phyloP scores from a whole-genome alignment of 139 green algal species.

The Auxenochlorella pyrenoidosa region DNA sequence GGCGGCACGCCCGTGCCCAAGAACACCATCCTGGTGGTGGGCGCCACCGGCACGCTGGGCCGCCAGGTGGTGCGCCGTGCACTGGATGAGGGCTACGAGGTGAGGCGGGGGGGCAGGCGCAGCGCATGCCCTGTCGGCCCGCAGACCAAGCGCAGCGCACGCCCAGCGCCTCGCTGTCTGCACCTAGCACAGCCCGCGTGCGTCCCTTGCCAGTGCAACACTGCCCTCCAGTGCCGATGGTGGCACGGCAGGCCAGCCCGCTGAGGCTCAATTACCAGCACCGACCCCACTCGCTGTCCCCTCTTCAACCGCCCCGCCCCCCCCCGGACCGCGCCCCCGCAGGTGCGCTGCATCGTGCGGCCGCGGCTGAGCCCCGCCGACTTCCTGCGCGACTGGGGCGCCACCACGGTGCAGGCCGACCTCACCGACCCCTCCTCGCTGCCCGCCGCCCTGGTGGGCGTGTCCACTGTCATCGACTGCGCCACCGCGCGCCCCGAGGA shows the following conservation, averaged over 20 bases:
- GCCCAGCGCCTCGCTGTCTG: too few relatives aligned
- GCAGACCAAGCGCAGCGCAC: too few relatives aligned
- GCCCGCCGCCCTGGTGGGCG: conserved; percentile 95
- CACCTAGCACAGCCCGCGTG: too few relatives aligned
- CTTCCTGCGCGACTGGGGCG: conserved; percentile 99
- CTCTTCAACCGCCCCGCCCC: too few relatives aligned
- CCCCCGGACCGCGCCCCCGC: conserved; percentile 19
- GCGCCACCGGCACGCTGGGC: conserved; percentile 96
- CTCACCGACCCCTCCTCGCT: conserved; percentile 92
- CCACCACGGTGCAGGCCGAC: conserved; percentile 95
- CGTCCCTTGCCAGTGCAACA: too few relatives aligned
- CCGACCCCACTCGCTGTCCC: too few relatives aligned
- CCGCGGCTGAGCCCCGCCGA: conserved; percentile 93
- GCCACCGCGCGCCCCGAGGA: conserved; percentile 97
- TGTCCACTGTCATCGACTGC: conserved; percentile 97
- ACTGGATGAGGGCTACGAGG: conserved; percentile 98
- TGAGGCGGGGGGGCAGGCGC: background rate
- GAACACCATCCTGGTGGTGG: conserved; percentile 94
- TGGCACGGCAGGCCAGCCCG: too few relatives aligned
- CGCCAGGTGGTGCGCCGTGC: conserved; percentile 95
- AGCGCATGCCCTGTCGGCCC: too few relatives aligned
- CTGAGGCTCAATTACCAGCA: too few relatives aligned
- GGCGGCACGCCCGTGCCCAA: conserved; percentile 83
- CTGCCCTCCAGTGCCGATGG: too few relatives aligned
- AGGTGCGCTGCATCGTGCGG: conserved; percentile 93